These are phyloP conservation scores for Ceratocystiopsis minuta DNA, from an alignment of 2,329 filamentous ascomycete genomes.

Conservation along the genomic window DNA sequence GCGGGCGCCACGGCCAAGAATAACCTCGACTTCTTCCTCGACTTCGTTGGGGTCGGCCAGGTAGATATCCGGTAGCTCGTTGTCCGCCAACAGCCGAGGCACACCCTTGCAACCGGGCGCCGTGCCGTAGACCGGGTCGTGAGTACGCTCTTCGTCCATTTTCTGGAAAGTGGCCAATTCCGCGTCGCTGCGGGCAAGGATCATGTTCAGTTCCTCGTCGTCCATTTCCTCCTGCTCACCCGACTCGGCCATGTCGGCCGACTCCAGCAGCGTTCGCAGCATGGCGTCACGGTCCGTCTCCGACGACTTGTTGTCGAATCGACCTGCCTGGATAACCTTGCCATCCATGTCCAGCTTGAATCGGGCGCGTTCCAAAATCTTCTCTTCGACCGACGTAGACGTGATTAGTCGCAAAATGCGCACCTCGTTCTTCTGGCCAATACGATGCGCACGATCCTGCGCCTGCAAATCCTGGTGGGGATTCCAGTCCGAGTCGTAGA, in stretches of 20 bases:
- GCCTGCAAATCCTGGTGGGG: slow-evolving; percentile 98
- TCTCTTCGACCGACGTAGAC: slow-evolving; percentile 94
- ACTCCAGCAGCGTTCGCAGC: slow-evolving; percentile 81
- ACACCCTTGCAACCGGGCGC: slow-evolving; percentile 40
- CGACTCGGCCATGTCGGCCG: slow-evolving; percentile 49
- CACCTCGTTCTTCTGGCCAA: slow-evolving; percentile 98
- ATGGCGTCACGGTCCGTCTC: slow-evolving; percentile 97
- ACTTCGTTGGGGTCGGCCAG: slow-evolving; percentile 70
- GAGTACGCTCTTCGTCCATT: slow-evolving; percentile 59
- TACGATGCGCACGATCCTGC: slow-evolving; percentile 98
- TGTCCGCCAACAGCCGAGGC: slow-evolving; percentile 70
- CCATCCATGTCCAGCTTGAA: slow-evolving; percentile 99
- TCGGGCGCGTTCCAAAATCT: slow-evolving; percentile 89
- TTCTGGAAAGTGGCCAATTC: slow-evolving; percentile 65
- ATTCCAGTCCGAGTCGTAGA: slow-evolving; percentile 99
- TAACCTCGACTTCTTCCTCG: slow-evolving; percentile 60
- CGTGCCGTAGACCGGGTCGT: slow-evolving; percentile 53
- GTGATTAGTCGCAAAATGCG: slow-evolving; percentile 90
- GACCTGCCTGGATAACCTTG: slow-evolving; percentile 97
- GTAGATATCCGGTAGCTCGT: slow-evolving; percentile 87
- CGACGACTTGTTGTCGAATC: slow-evolving; percentile 98
- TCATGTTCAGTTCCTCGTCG: slow-evolving; percentile 88
- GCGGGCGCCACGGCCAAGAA: slow-evolving; percentile 73
- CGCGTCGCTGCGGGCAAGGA: slow-evolving; percentile 73
- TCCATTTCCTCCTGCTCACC: slow-evolving; percentile 93